Evolutionary conservation across 2,329 filamentous ascomycete genomes (phyloP), one percentile per base, ranked within the genome.

Genomic region (Ophiostoma pallidulum): DNA sequence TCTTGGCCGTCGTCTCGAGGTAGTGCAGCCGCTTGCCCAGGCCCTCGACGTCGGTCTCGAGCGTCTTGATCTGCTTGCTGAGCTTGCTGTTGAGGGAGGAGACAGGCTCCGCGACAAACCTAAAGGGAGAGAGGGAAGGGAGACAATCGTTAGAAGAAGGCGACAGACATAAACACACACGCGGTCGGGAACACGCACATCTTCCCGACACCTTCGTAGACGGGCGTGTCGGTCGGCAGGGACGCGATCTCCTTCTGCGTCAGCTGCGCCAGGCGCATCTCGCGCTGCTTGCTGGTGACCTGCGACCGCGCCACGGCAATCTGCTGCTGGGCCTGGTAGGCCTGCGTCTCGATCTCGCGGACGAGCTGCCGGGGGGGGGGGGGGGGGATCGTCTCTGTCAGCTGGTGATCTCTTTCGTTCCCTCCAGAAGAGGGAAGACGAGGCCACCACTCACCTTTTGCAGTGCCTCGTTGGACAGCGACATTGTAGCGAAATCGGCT

Each of bases 131-230:
- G 24, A 28, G 24, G n/a, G n/a, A n/a, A n/a, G n/a, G n/a, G n/a
- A n/a, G n/a, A n/a, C n/a, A n/a, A n/a, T n/a, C n/a, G n/a, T n/a
- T n/a, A n/a, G n/a, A n/a, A n/a, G n/a, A n/a, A n/a, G n/a, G n/a
- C n/a, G n/a, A n/a, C n/a, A n/a, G n/a, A n/a, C n/a, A n/a, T n/a
- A n/a, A n/a, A n/a, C n/a, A n/a, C n/a, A n/a, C n/a, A 31, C 4
- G 2, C 7, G 4, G 4, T 41, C 22, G 13, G 12, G 10, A 28
- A 7, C 7, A 7, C 82, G 59, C 66, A 96, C 92, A 98, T 97
- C 70, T 97, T 98, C 44, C 92, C 92, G 10, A 97, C 84, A 6
- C 91, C 91, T 67, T 97, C 91, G 60, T 97, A 98, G 24, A 95
- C 79, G 28, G 82, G 82, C 0, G 88, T 92, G 41, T 83, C 77